Conservation (phyloP, 2,329 filamentous ascomycete genomes). For the Parastagonospora nodorum region DNA sequence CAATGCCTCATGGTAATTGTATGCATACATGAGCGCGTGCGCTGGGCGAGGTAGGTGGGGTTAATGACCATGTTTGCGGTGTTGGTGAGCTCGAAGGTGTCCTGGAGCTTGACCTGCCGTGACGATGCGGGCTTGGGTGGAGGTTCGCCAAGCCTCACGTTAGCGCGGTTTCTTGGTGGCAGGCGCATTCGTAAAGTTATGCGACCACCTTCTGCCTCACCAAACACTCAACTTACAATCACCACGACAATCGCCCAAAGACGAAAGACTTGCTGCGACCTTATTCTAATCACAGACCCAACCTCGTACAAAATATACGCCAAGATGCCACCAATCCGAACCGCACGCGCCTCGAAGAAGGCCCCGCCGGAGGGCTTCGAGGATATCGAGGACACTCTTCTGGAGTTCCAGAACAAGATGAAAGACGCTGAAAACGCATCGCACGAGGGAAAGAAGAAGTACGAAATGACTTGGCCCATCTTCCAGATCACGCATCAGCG, state of each 20-base stretch:
- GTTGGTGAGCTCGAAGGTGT: conserved; percentile 30
- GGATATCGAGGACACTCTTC: conserved; percentile 84
- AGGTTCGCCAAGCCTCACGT: conserved; percentile 33
- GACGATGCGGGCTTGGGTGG: conserved; percentile 40
- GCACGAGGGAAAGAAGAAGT: conserved; percentile 77
- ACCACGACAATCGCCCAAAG: not conserved
- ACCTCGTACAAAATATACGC: not conserved
- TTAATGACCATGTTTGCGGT: conserved; percentile 73
- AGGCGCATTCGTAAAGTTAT: conserved; percentile 22
- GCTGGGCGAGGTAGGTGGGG: conserved; percentile 81
- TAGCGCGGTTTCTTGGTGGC: conserved; percentile 27
- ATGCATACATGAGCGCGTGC: conserved; percentile 57
- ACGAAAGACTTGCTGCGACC: not conserved
- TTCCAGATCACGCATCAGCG: conserved; percentile 97
- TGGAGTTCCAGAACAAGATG: conserved; percentile 89
- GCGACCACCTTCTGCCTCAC: conserved; percentile 11
- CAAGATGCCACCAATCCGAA: conserved; percentile 78
- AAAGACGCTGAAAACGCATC: conserved; percentile 93
- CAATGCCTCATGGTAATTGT: conserved; percentile 18
- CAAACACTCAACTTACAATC: not conserved
- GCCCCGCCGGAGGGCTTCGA: conserved; percentile 84
- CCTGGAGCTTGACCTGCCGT: conserved; percentile 26
- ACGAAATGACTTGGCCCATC: conserved; percentile 94
- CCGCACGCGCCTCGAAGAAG: conserved; percentile 73
- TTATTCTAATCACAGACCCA: not conserved